Percentiles rank a stretch among this genome's conserved stretches.
These are phyloP conservation scores for Cochliopodium minus DNA, from an alignment of 208 protist genomes.

Conservation along the genomic window DNA sequence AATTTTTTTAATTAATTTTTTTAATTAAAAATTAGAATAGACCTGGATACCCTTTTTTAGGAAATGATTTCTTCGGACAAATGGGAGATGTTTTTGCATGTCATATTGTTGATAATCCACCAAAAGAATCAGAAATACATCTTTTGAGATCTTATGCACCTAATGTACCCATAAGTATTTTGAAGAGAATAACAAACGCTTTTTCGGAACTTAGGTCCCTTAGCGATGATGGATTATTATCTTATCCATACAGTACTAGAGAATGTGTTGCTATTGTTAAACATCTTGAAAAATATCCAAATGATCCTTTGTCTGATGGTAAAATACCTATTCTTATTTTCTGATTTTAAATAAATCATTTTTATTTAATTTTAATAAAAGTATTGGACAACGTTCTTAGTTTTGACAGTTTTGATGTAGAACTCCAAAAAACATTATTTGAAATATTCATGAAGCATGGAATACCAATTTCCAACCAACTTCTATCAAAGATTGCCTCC, in stretches of 20 bases:
- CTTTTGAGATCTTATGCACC: constrained; percentile 49
- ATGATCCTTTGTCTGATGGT: constrained; percentile 60
- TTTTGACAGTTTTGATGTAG: constrained; percentile 17
- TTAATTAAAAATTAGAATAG: no score
- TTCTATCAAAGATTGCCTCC: no score
- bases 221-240: constrained; percentile 57
- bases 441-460: neutral
- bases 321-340: neutral
- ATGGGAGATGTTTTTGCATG: constrained; percentile 66
- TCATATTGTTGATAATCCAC: constrained; percentile 70
- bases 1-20: no score
- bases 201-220: constrained; percentile 49
- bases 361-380: neutral
- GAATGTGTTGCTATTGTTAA: constrained; percentile 76
- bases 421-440: neutral
- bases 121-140: constrained; percentile 49
- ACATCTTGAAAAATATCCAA: constrained; percentile 61
- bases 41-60: constrained; percentile 74
- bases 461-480: constrained; percentile 10
- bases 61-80: constrained; percentile 73
- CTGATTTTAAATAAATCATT: neutral
- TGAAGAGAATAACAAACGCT: constrained; percentile 39
- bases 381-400: constrained; percentile 17
- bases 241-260: constrained; percentile 65
- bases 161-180: constrained; percentile 32